Conservation (phyloP, 1,139 yeast species). For the Kluyveromyces marxianus region DNA sequence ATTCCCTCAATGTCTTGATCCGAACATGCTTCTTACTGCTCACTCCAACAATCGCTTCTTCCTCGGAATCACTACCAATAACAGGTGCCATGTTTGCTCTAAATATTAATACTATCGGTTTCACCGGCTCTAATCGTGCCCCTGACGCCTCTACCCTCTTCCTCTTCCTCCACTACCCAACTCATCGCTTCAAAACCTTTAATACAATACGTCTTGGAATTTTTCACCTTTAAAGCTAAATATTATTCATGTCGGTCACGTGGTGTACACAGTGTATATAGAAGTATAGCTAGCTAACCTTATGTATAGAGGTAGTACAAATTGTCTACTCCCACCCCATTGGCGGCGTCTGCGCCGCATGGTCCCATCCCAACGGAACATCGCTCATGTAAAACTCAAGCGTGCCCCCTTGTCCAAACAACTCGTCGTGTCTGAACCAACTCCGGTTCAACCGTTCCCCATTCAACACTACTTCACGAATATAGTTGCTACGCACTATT, state of each 20-base stretch:
- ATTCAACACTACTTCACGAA: slow-evolving; percentile 31
- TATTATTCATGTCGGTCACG: too few relatives aligned
- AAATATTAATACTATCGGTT: too few relatives aligned
- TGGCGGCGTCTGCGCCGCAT: slow-evolving; percentile 12
- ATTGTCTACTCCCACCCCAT: slow-evolving; percentile 4
- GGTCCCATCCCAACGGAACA: slow-evolving; percentile 14
- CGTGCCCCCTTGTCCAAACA: slow-evolving; percentile 30
- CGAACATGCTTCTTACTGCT: slow-evolving; percentile 7
- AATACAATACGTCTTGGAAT: too few relatives aligned
- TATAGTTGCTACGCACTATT: slow-evolving; percentile 17
- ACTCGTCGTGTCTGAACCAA: slow-evolving; percentile 33
- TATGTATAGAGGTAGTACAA: too few relatives aligned
- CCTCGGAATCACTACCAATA: slow-evolving; percentile 24
- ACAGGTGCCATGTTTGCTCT: slow-evolving; percentile 16
- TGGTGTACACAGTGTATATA: too few relatives aligned
- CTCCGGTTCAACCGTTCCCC: slow-evolving; percentile 29
- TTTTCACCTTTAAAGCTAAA: too few relatives aligned
- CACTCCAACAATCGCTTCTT: slow-evolving; percentile 14
- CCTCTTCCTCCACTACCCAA: neutral
- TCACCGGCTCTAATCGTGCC: too few relatives aligned
- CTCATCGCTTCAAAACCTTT: too few relatives aligned
- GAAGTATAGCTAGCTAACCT: too few relatives aligned
- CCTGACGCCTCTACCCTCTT: neutral
- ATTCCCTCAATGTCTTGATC: slow-evolving; percentile 8
- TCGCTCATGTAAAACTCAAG: slow-evolving; percentile 12